These are phyloP conservation scores for Cnidoscolus chayamansa DNA, from an alignment of 441 rosid species.

Conservation along the genomic window DNA sequence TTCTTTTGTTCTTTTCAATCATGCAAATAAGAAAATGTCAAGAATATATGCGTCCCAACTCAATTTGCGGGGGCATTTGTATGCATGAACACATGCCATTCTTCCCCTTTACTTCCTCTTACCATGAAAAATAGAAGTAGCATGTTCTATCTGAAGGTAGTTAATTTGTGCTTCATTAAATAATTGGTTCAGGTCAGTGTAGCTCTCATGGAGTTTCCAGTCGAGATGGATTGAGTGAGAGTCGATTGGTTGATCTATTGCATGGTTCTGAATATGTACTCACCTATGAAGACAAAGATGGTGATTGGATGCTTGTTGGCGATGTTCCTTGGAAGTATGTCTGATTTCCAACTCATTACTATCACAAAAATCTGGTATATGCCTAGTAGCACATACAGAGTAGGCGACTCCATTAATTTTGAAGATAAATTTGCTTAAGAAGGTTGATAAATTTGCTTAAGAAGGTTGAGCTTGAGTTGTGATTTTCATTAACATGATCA, in stretches of 20 bases:
- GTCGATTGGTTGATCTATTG: slow-evolving; percentile 54
- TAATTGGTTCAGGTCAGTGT: slow-evolving; percentile 48
- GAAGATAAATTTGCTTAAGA: neutral
- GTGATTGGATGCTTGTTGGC: slow-evolving; percentile 89
- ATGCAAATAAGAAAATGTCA: neutral
- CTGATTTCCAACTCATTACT: slow-evolving; percentile 6
- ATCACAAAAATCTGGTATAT: neutral
- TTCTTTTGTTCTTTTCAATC: neutral
- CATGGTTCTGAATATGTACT: slow-evolving; percentile 78
- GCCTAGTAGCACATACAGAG: neutral
- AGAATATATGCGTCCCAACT: no score
- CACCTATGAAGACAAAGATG: slow-evolving; percentile 78
- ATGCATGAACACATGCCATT: neutral
- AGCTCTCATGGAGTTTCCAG: slow-evolving; percentile 49
- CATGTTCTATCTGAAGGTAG: neutral
- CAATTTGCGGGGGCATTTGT: neutral
- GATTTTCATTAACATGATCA: neutral
- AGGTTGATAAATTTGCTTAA: neutral
- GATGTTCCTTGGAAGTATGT: slow-evolving; percentile 96
- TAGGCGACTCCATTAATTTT: neutral
- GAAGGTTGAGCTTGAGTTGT: neutral
- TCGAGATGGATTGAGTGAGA: slow-evolving; percentile 53
- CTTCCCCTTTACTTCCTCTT: neutral
- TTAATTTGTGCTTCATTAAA: slow-evolving; percentile 13
- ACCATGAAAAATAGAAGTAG: neutral